Evolutionary conservation across 805 yeast species (phyloP).

Genomic region (Yarrowia phangngaensis): DNA sequence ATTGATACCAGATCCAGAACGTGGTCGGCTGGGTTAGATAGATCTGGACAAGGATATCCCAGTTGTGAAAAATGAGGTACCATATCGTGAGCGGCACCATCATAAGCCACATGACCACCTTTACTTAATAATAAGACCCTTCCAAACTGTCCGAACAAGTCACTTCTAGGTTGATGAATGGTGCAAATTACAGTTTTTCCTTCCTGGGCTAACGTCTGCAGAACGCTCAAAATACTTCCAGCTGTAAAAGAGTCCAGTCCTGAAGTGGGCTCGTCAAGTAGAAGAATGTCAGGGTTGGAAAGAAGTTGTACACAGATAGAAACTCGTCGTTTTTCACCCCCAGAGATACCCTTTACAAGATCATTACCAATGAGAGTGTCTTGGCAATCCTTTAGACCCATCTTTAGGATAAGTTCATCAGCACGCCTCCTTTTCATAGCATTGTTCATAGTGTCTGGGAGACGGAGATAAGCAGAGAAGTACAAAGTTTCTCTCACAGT

Average conservation of each 20-base stretch:
- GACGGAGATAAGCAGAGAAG: conserved; percentile 66
- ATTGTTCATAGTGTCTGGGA: conserved; percentile 44
- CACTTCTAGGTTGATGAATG: conserved; percentile 79
- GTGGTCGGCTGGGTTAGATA: conserved; percentile 70
- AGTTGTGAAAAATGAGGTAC: conserved; percentile 46
- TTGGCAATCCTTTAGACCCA: conserved; percentile 72
- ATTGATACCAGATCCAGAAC: conserved; percentile 67
- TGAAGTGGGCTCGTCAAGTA: conserved; percentile 86
- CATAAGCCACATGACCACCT: conserved; percentile 67
- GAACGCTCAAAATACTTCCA: conserved; percentile 56
- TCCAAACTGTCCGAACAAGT: conserved; percentile 61
- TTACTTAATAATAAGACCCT: conserved; percentile 67
- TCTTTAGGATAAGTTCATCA: conserved; percentile 55
- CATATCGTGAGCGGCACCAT: conserved; percentile 52
- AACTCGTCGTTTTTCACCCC: conserved; percentile 79
- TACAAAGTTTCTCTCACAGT: conserved; percentile 75
- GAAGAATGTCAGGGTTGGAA: conserved; percentile 63
- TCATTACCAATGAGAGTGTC: conserved; percentile 66
- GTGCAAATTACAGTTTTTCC: conserved; percentile 70
- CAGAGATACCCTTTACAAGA: conserved; percentile 60
- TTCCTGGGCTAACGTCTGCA: conserved; percentile 52
- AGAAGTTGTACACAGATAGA: conserved; percentile 77
- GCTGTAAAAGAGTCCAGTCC: conserved; percentile 83
- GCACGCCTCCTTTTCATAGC: conserved; percentile 50
- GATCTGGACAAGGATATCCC: conserved; percentile 56